Evolutionary conservation across 2,329 filamentous ascomycete species (phyloP), one percentile per base, ranked within the genome.

Genomic region (Colletotrichum cordylinicola): DNA sequence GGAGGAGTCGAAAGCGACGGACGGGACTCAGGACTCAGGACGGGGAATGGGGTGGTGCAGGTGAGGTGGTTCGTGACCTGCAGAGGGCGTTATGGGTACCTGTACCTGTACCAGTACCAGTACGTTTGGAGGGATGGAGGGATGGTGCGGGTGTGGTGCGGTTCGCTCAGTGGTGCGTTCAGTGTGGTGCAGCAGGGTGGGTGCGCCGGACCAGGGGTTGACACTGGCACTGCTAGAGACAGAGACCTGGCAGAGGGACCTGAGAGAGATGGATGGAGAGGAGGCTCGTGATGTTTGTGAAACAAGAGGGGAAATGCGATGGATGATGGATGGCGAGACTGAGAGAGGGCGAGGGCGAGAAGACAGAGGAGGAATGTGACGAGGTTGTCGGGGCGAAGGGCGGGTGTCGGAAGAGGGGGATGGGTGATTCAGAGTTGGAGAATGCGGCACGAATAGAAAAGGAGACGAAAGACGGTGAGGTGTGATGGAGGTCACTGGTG

Each of bases 31-130:
- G 43, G n/a, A 21, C 43, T 13, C 6, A 52, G 43, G 43, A 52
- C 43, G 43, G 43, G 21, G n/a, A 13, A 52, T 13, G 43, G 43
- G 10, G n/a, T 18, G 27, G 70, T 39, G 37, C 18, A 24, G 43
- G 35, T 67, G 55, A 62, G 69, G 74, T 73, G 70, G 74, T 76
- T 76, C 74, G 74, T 76, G 74, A 76, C 70, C 64, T 76, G 74
- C 70, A 71, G 60, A 52, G 43, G 39, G 43, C 43, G 43, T 52
- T 52, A 21, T 52, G 43, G 43, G 43, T 21, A 21, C 43, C 43
- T 52, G 43, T 48, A 13, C 43, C 43, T 10, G 31, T 33, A 33
- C 61, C 48, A 2, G 27, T 60, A 73, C 62, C 60, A 15, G 24
- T 33, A 35, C 37, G 12, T 21, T 13, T 35, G 33, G 10, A 35